phyloP scores from a whole-genome alignment of 352 stramenopile species.

The Globisporangium paroecandrum region DNA sequence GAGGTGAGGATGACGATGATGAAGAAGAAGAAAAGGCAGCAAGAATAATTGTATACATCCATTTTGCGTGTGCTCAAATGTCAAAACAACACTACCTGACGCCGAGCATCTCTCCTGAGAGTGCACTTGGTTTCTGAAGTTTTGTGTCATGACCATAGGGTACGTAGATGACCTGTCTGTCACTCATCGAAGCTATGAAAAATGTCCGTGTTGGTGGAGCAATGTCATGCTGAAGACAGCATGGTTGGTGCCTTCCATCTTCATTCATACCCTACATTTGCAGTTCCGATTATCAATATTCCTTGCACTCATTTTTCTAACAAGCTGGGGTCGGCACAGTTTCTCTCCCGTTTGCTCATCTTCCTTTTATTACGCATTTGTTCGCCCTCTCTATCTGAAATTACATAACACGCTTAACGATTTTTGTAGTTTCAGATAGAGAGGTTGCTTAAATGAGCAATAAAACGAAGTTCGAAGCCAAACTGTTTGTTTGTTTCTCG shows the following conservation, averaged over 20 bases:
- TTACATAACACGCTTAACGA: not conserved
- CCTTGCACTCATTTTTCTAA: no score
- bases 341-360: not conserved
- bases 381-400: not conserved
- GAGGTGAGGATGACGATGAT: not conserved
- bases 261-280: no score
- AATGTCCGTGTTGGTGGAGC: no score
- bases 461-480: not conserved
- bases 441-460: no score
- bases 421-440: not conserved
- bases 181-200: no score
- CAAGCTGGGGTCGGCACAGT: no score
- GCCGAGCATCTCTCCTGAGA: not conserved
- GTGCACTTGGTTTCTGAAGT: not conserved
- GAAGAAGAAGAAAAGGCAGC: not conserved
- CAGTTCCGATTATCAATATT: no score
- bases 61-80: not conserved
- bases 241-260: no score
- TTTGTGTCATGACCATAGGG: not conserved
- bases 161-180: not conserved
- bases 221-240: no score
- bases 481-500: not conserved
- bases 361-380: not conserved
- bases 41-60: constrained; percentile 1
- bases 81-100: not conserved